Conservation (phyloP, 768 basidiomycete genomes). For the Lactarius akahatsu region DNA sequence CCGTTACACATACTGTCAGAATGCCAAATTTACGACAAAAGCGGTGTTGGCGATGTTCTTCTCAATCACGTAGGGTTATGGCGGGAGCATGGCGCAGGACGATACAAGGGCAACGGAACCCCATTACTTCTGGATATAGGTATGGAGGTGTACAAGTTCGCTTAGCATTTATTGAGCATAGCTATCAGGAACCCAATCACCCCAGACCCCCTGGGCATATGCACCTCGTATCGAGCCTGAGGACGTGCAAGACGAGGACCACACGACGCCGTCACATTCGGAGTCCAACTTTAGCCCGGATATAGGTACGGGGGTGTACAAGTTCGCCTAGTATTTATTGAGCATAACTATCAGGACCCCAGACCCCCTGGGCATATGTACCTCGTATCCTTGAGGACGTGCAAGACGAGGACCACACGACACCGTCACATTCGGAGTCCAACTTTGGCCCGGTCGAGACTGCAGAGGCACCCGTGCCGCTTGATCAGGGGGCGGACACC, state of each 20-base stretch:
- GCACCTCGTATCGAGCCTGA: no score
- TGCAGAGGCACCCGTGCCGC: neutral
- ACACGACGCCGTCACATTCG: neutral
- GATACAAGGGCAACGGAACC: neutral
- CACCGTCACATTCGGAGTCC: neutral
- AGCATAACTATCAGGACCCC: neutral
- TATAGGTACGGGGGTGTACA: neutral
- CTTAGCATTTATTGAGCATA: neutral
- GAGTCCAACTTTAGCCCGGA: neutral
- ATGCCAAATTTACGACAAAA: neutral
- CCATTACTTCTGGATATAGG: no score
- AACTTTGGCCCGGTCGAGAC: neutral
- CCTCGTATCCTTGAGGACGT: no score
- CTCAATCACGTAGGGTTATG: no score
- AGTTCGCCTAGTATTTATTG: neutral
- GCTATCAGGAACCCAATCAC: no score
- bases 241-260: neutral
- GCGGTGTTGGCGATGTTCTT: neutral
- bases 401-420: neutral
- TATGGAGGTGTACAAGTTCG: neutral
- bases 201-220: neutral
- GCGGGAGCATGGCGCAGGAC: neutral
- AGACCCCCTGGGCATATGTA: neutral
- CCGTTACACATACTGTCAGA: neutral
- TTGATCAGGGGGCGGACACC: neutral